Percentiles rank a stretch among this genome's conserved stretches.
phyloP scores from a whole-genome alignment of 2,329 filamentous ascomycete genomes.

The Cercospora berteroae region DNA sequence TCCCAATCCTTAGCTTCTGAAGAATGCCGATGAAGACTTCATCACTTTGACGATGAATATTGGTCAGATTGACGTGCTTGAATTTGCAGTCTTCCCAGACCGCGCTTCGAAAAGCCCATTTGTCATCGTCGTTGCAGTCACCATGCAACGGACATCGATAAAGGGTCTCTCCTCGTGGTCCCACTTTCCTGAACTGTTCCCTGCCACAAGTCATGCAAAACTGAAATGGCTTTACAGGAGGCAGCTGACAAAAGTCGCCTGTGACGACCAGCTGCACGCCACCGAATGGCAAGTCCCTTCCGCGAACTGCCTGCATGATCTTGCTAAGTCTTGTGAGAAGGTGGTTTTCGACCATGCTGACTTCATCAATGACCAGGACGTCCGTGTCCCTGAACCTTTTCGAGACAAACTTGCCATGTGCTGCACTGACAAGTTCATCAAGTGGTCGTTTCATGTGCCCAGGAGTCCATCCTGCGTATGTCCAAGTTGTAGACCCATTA shows the following conservation, averaged over 20 bases:
- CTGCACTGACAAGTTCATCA: conserved; percentile 25
- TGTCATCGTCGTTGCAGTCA: conserved; percentile 49
- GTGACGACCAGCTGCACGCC: conserved; percentile 39
- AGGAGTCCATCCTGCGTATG: conserved; percentile 57
- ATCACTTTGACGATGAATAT: conserved; percentile 60
- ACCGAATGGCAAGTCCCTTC: conserved; percentile 31
- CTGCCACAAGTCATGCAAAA: conserved; percentile 52
- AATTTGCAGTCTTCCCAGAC: conserved; percentile 58
- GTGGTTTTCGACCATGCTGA: conserved; percentile 62
- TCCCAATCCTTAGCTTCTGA: conserved; percentile 54
- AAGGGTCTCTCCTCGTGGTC: conserved; percentile 22
- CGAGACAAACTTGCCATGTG: conserved; percentile 38
- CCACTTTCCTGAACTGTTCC: conserved; percentile 30
- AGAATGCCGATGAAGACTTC: conserved; percentile 55
- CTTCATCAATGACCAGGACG: conserved; percentile 63
- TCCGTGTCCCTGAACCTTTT: conserved; percentile 48
- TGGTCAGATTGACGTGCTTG: conserved; percentile 51
- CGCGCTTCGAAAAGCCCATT: conserved; percentile 60
- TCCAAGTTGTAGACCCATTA: conserved; percentile 56
- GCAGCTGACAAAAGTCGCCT: conserved; percentile 62
- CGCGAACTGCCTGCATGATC: conserved; percentile 14
- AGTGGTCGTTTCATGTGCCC: conserved; percentile 47
- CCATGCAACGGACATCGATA: conserved; percentile 41
- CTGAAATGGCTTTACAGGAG: conserved; percentile 58
- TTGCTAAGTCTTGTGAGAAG: conserved; percentile 50